Evolutionary conservation across 257 asterid species (phyloP).

Genomic region (Nicotiana tabacum): DNA sequence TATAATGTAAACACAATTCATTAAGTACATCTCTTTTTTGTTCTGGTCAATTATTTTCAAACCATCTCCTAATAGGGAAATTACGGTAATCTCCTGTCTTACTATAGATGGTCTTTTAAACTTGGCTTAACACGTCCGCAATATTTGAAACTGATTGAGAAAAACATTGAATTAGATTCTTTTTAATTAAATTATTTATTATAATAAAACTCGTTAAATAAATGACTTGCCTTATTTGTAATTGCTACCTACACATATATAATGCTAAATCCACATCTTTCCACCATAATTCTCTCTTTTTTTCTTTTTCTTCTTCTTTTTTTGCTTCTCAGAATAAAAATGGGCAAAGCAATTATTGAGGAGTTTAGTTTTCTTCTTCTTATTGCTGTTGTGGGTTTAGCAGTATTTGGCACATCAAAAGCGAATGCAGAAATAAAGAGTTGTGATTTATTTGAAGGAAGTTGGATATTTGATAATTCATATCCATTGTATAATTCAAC

Average conservation of each 20-base stretch:
- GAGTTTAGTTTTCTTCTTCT: neutral
- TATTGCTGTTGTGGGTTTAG: neutral
- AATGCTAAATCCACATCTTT: neutral
- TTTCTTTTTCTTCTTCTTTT: neutral
- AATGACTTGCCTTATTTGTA: neutral
- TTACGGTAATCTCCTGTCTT: neutral
- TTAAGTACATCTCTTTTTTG: neutral
- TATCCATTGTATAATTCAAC: slow-evolving; percentile 57
- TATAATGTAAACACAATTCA: too few species aligned
- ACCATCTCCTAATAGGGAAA: neutral
- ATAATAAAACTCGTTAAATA: neutral
- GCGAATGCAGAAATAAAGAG: neutral
- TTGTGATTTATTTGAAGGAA: slow-evolving; percentile 52
- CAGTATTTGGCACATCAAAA: neutral
- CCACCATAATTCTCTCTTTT: neutral
- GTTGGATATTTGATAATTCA: slow-evolving; percentile 57
- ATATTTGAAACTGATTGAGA: neutral
- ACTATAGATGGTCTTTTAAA: neutral
- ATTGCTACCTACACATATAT: neutral
- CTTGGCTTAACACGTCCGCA: too few species aligned
- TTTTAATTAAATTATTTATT: neutral
- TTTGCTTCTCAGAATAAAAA: neutral
- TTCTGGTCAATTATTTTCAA: neutral
- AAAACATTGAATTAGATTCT: neutral
- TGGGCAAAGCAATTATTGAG: neutral